Conservation (phyloP, 2,329 filamentous ascomycete species). For the Penicillium decumbens region DNA sequence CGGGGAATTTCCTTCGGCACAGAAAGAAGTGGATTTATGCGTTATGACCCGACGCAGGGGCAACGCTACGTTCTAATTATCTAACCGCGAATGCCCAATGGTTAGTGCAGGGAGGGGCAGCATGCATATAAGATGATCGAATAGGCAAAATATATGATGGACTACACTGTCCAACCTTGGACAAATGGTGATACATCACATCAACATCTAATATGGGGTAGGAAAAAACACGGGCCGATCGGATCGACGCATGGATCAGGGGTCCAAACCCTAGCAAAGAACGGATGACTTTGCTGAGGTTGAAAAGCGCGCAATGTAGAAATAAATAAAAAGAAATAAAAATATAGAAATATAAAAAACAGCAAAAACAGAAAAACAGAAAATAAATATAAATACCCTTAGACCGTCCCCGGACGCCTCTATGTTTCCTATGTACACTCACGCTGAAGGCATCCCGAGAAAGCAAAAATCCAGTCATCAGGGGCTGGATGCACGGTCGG, state of each 20-base stretch:
- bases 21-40: background rate
- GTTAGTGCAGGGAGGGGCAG: background rate
- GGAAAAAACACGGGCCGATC: background rate
- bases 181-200: background rate
- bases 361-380: no score
- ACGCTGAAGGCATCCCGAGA: background rate
- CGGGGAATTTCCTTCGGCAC: background rate
- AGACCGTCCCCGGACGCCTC: no score
- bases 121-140: background rate
- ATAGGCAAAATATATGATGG: background rate
- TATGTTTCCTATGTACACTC: background rate
- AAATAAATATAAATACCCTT: no score
- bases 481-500: slow-evolving; percentile 20
- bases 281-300: no score
- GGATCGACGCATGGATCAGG: background rate
- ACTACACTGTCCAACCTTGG: background rate
- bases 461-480: background rate
- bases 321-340: no score
- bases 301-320: no score
- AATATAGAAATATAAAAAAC: background rate
- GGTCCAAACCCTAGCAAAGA: background rate
- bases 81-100: background rate
- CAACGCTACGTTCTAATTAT: slow-evolving; percentile 1
- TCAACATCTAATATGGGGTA: no score
- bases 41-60: slow-evolving; percentile 1